These are phyloP conservation scores for Strigomonas culicis DNA, from an alignment of 208 protist genomes.

Conservation along the genomic window DNA sequence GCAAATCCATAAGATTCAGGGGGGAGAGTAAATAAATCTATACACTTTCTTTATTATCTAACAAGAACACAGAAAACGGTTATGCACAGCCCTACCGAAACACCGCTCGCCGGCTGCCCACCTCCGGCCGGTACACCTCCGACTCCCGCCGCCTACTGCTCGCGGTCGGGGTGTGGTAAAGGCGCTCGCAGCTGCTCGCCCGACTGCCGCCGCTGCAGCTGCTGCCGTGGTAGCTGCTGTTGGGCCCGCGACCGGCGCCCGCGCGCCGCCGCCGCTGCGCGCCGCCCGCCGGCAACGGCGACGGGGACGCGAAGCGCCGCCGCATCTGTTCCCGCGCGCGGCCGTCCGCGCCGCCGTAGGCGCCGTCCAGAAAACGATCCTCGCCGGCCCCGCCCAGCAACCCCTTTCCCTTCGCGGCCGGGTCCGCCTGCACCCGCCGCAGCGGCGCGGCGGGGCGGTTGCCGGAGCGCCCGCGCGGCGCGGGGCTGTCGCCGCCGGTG, in stretches of 20 bases:
- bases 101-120: conserved; percentile 29
- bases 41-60: background rate
- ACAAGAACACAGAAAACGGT: background rate
- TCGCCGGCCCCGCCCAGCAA: conserved; percentile 10
- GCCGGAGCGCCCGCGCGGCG: conserved; percentile 45
- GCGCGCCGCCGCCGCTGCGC: background rate
- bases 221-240: background rate
- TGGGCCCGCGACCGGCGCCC: background rate
- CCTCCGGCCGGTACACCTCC: conserved; percentile 5
- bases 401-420: background rate
- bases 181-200: conserved; percentile 36
- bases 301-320: conserved; percentile 22
- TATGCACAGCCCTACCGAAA: conserved; percentile 28
- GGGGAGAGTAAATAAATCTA: too few relatives aligned
- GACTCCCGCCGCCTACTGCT: conserved; percentile 39
- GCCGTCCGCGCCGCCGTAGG: conserved; percentile 14
- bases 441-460: conserved; percentile 19
- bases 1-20: background rate
- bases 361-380: conserved; percentile 13
- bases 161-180: conserved; percentile 65
- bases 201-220: background rate
- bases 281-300: conserved; percentile 18
- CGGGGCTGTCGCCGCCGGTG: conserved; percentile 48
- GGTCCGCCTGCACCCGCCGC: conserved; percentile 1
- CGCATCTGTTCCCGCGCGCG: too few relatives aligned